These are phyloP conservation scores for Mycena citricolor DNA, from an alignment of 1,284 basidiomycete genomes.

Conservation along the genomic window DNA sequence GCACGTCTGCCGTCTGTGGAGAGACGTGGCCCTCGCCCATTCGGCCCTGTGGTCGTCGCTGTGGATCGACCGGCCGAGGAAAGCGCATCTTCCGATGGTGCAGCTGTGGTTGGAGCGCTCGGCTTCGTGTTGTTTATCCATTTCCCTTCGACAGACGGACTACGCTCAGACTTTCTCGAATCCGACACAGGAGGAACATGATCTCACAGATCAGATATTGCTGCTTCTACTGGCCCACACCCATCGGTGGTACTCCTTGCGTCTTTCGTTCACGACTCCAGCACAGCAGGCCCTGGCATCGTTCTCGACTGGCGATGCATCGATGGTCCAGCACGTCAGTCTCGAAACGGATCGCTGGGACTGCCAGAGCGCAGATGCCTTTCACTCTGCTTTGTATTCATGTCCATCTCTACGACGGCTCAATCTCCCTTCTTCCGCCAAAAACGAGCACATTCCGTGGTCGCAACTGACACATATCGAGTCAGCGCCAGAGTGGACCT, in stretches of 20 bases:
- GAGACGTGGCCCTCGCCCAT: slow-evolving; percentile 14
- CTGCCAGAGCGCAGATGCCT: slow-evolving; percentile 7
- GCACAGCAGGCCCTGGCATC: slow-evolving; percentile 13
- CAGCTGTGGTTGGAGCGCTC: slow-evolving; percentile 20
- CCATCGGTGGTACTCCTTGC: slow-evolving; percentile 16
- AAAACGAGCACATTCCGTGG: slow-evolving; percentile 5
- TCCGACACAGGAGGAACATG: slow-evolving; percentile 16
- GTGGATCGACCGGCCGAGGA: slow-evolving; percentile 15
- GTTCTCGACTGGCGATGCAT: slow-evolving; percentile 2
- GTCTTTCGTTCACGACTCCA: slow-evolving; percentile 8
- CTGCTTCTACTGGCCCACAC: slow-evolving; percentile 15
- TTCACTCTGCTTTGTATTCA: slow-evolving; percentile 14
- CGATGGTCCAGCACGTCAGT: slow-evolving; percentile 13
- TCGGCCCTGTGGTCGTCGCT: slow-evolving; percentile 20
- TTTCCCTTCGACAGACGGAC: slow-evolving; percentile 20
- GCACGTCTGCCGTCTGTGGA: slow-evolving; percentile 21
- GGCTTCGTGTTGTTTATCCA: slow-evolving; percentile 14
- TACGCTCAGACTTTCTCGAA: slow-evolving; percentile 15
- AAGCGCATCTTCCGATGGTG: slow-evolving; percentile 15
- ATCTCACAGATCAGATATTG: slow-evolving; percentile 17
- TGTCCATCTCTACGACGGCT: slow-evolving; percentile 15
- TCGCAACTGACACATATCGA: slow-evolving; percentile 11
- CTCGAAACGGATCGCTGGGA: slow-evolving; percentile 20
- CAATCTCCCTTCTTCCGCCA: slow-evolving; percentile 1
- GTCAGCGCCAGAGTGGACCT: slow-evolving; percentile 13